Evolutionary conservation across 2,329 filamentous ascomycete species (phyloP), one percentile per base, ranked within the genome.

Genomic region (Drechslerella stenobrocha): DNA sequence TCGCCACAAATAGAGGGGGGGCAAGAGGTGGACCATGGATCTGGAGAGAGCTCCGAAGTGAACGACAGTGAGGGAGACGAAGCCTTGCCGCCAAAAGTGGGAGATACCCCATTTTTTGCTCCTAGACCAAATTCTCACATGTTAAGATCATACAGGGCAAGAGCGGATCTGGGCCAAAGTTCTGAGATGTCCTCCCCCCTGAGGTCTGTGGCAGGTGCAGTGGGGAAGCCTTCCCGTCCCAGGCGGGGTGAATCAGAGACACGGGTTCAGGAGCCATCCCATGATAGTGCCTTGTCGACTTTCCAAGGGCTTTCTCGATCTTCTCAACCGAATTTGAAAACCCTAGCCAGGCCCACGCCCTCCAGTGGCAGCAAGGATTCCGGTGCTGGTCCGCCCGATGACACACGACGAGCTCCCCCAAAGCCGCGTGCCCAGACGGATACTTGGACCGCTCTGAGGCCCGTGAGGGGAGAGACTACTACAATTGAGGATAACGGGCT

Each of bases 61-160:
- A 20, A 30, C 26, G 35, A 59, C n/a, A n/a, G n/a, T 23, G 46
- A 50, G 23, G n/a, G n/a, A 13, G 44, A 47, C 18, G 44, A 47
- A 47, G 26, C 8, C 15, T 47, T 18, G 23, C 6, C 44, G 44
- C 47, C 44, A 45, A 66, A 53, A 53, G 61, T 66, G 61, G 61
- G 61, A 66, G 34, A 48, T 32, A 48, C 53, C 53, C 48, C 22
- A 55, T 45, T 59, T 28, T 44, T 34, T 23, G 35, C 20, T 47
- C 30, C 13, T 45, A 51, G 53, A 48, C 42, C 61, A 55, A 32
- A 26, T 66, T 66, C 60, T 58, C 35, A 65, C 60, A 46, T 51
- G 2, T 59, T 53, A 40, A 23, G 40, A 15, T 47, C 53, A 37
- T n/a, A 53, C 52, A 66, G 61, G 55, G 23, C 44, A 28, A 42